Base-by-base conservation (phyloP, 805 yeast genomes). In the Maudiozyma turicensis region DNA sequence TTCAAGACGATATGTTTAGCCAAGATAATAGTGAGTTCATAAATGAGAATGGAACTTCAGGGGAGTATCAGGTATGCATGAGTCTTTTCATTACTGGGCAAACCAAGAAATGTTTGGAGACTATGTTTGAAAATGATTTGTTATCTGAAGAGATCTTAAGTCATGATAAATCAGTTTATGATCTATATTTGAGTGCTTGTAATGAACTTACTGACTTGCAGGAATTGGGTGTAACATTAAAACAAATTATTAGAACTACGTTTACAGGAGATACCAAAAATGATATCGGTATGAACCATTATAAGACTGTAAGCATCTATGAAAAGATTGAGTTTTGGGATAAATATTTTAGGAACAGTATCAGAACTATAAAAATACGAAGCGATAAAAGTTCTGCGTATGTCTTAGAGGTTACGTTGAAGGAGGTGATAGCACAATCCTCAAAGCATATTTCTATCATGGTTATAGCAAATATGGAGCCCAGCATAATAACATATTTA, bases 51-150 rank as follows among this genome's bases (percentile, higher is more conserved):
- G 29, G 37, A 10, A 31, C 35, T 40, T 46, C 48, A 5, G 42
- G 26, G 44, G 41, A 34, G 6, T 45, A 39, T 54, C 52, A 56
- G 33, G 54, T 55, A 33, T 61, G 65, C 42, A 11, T 56, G 3
- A 45, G 51, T 13, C 47, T 52, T n/a, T 60, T 52, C 45, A 48
- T 61, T 2, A 50, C 52, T 41, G 63, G 66, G 10, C 50, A 58
- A 14, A n/a, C 46, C 11, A 53, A 54, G 32, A 49, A 48, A 13
- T 55, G 62, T 32, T 44, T 63, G 20, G 58, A 59, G 41, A 49
- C 40, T 38, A 54, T 64, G 61, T 41, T 46, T 10, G 43, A 49
- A 2, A 48, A 42, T 43, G 59, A 53, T 0, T 45, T 57, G 8
- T 50, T 62, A 26, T 30, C 41, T 30, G 31, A 41, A 26, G 52